A percentile compares a stretch with the other conserved stretches of the same genome.
phyloP scores from a whole-genome alignment of 2,329 filamentous ascomycete species.

The Stenocarpella maydis region DNA sequence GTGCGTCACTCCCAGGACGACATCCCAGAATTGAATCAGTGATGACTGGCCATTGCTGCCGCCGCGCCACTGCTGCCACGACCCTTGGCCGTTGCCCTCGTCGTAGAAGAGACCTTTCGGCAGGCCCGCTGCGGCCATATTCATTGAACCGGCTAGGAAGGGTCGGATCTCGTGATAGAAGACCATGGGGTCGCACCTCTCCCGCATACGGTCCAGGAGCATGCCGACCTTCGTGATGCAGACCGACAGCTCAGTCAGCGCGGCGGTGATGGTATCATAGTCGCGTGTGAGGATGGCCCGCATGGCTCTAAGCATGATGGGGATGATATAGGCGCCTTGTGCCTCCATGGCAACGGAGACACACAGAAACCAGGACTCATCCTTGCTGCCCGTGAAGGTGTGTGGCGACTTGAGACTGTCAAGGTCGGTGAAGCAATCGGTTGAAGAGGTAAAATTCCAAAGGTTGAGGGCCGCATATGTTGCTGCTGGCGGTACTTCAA shows the following conservation, averaged over 20 bases:
- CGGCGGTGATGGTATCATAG: slow-evolving; percentile 65
- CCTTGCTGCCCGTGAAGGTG: slow-evolving; percentile 87
- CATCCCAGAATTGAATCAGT: slow-evolving; percentile 91
- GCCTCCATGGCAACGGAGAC: slow-evolving; percentile 91
- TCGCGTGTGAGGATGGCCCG: slow-evolving; percentile 70
- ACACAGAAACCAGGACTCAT: slow-evolving; percentile 95
- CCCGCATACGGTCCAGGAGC: slow-evolving; percentile 84
- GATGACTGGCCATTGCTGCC: slow-evolving; percentile 95
- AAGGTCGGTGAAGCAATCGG: slow-evolving; percentile 66
- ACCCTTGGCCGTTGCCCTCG: slow-evolving; percentile 69
- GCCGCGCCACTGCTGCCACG: slow-evolving; percentile 82
- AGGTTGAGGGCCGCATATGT: slow-evolving; percentile 87
- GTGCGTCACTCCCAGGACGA: slow-evolving; percentile 86
- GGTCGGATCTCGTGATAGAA: slow-evolving; percentile 92
- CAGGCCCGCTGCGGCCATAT: slow-evolving; percentile 86
- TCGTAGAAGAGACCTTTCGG: slow-evolving; percentile 88
- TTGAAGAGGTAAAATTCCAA: slow-evolving; percentile 81
- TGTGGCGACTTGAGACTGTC: slow-evolving; percentile 75
- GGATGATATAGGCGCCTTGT: slow-evolving; percentile 76
- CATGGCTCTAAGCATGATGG: slow-evolving; percentile 80
- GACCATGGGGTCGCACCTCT: slow-evolving; percentile 83
- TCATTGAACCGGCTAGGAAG: slow-evolving; percentile 89
- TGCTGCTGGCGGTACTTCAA: slow-evolving; percentile 87
- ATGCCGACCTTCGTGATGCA: slow-evolving; percentile 73
- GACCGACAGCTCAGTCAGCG: slow-evolving; percentile 70